Conservation (phyloP, 805 yeast genomes). For the Candida jianshihensis region DNA sequence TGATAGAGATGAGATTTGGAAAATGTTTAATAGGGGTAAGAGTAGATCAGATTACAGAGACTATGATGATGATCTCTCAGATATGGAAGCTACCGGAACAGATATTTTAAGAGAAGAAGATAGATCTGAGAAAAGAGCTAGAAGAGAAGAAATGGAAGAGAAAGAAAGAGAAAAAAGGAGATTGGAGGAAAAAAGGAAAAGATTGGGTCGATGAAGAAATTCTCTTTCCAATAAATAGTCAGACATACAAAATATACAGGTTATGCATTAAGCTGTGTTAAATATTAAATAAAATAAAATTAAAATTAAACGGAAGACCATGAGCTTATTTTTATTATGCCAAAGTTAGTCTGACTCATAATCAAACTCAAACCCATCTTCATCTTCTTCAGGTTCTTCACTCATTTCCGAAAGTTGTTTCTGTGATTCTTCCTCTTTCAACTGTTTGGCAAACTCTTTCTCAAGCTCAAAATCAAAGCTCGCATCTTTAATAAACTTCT, state of each 20-base stretch:
- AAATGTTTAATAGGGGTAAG: conserved; percentile 64
- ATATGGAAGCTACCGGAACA: conserved; percentile 94
- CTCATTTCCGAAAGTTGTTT: background rate
- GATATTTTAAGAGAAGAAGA: conserved; percentile 83
- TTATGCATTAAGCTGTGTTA: too few species aligned
- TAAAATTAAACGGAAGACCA: too few species aligned
- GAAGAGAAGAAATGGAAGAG: conserved; percentile 70
- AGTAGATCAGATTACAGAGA: conserved; percentile 38
- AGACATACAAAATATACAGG: background rate
- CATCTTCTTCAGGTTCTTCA: conserved; percentile 9
- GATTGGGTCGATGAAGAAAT: conserved; percentile 17
- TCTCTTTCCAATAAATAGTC: too few species aligned
- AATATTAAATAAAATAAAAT: too few species aligned
- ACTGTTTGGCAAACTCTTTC: conserved; percentile 1
- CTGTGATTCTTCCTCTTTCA: conserved; percentile 2
- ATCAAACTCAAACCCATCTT: conserved; percentile 34
- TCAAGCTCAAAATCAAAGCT: conserved; percentile 6
- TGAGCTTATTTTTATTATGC: background rate
- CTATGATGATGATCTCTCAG: conserved; percentile 42
- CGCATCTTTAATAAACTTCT: background rate
- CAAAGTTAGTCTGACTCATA: conserved; percentile 27
- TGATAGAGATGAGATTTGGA: conserved; percentile 86
- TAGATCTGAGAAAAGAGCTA: conserved; percentile 59
- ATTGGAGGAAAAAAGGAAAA: conserved; percentile 41
- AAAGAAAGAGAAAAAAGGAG: conserved; percentile 48